Base-by-base conservation (phyloP, 257 asterid species). In the Anisodus acutangulus region DNA sequence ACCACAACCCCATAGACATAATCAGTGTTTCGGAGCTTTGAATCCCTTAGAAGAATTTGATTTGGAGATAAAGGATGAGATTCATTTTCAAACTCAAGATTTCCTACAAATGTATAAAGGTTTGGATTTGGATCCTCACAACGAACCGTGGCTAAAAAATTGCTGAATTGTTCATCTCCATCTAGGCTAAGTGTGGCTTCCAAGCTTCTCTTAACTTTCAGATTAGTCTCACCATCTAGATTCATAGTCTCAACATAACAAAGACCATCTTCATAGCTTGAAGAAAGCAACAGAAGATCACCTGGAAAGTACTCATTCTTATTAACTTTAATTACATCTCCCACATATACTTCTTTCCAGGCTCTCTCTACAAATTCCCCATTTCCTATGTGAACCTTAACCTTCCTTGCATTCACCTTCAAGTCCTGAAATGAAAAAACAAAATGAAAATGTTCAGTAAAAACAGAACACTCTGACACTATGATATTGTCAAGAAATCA, bases 231-330 rank as follows among this genome's bases (percentile, higher is more conserved):
- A 83, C 99, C 99, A 37, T 95, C 99, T 85, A 94, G 90, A 88
- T 95, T 95, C 99, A 95, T 94, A 68, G 99, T 95, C 87, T 95
- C 99, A 37, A 95, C 99, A 66, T 95, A 95, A 78, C 99, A 95
- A 84, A 95, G 93, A 26, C 99, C 99, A 83, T 95, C 99, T 69
- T 93, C 99, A 70, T 93, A 94, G 90, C 95, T 93, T 16, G 99
- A 93, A 57, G 99, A 93, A 49, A 95, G 84, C 69, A 94, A 93
- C 51, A 95, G 97, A 64, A 95, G 90, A 90, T 95, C 99, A 49
- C 97, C 93, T 68, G 99, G 99, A 83, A 95, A 95, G 85, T 94
- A 95, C 45, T 88, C 89, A 91, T 94, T 97, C 88, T 95, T 95
- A 84, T 92, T 94, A 78, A 94, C 98, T 91, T 92, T 95, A 84